Evolutionary conservation across 2,329 filamentous ascomycete species (phyloP).

Genomic region (Fusarium sp.): DNA sequence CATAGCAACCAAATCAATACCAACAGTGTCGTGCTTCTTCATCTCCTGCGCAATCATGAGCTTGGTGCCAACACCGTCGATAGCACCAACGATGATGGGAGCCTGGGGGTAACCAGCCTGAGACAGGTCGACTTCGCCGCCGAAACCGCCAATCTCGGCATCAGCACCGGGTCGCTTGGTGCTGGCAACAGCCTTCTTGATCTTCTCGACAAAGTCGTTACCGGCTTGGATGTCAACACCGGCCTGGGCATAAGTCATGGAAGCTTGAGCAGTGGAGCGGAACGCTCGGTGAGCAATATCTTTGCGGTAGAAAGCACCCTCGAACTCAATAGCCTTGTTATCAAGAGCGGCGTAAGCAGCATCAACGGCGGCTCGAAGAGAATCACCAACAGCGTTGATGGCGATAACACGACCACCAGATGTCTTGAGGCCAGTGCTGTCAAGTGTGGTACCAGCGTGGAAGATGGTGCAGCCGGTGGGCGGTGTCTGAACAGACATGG

Average conservation of each 20-base stretch:
- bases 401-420: constrained; percentile 93
- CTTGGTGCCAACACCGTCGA: constrained; percentile 97
- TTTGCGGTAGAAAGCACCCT: constrained; percentile 90
- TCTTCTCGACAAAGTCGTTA: constrained; percentile 90
- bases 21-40: constrained; percentile 92
- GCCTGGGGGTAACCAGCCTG: constrained; percentile 79
- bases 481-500: constrained; percentile 63
- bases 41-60: constrained; percentile 94
- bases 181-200: constrained; percentile 89
- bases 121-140: constrained; percentile 73
- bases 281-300: constrained; percentile 89
- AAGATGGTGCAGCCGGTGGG: constrained; percentile 76
- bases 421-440: constrained; percentile 74
- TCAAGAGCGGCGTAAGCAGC: constrained; percentile 89
- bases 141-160: constrained; percentile 95
- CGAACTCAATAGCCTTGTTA: constrained; percentile 76
- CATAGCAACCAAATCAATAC: constrained; percentile 98
- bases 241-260: constrained; percentile 90
- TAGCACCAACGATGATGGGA: constrained; percentile 90
- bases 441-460: constrained; percentile 87
- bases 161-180: constrained; percentile 89
- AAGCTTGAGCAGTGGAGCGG: constrained; percentile 60
- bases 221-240: constrained; percentile 96
- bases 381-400: constrained; percentile 79
- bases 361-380: constrained; percentile 84